These are phyloP conservation scores for Phytophthora cryptogea DNA, from an alignment of 352 stramenopile species.

Conservation along the genomic window DNA sequence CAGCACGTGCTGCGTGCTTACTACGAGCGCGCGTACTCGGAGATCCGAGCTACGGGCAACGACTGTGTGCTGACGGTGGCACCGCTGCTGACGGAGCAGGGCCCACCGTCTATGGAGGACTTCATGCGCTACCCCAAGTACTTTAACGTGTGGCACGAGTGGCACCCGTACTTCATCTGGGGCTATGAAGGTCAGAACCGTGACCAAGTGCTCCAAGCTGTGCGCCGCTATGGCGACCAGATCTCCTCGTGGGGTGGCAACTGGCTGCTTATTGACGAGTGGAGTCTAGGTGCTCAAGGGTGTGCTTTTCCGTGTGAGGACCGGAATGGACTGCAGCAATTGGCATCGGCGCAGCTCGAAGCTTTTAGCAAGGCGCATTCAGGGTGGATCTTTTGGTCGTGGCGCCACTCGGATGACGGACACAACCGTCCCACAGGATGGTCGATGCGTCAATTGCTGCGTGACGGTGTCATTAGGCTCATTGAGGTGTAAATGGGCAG, in stretches of 20 bases:
- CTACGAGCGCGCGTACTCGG: constrained; percentile 73
- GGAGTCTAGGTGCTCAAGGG: constrained; percentile 66
- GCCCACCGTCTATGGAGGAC: constrained; percentile 55
- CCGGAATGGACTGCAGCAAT: constrained; percentile 44
- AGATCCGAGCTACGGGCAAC: constrained; percentile 63
- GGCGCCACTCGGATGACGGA: constrained; percentile 75
- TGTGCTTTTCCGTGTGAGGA: constrained; percentile 66
- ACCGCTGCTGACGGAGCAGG: constrained; percentile 64
- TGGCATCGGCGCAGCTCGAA: constrained; percentile 62
- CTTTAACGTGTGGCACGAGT: constrained; percentile 88
- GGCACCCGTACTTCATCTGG: constrained; percentile 89
- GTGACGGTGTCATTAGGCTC: constrained; percentile 61
- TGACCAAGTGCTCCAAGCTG: constrained; percentile 61
- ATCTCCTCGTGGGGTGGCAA: constrained; percentile 66
- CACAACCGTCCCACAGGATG: constrained; percentile 60
- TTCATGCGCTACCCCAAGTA: constrained; percentile 62
- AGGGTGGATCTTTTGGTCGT: constrained; percentile 90
- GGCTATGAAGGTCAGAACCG: constrained; percentile 69
- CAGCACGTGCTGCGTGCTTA: constrained; percentile 72
- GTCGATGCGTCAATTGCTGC: constrained; percentile 81
- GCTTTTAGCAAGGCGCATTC: constrained; percentile 64
- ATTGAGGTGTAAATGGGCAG: constrained; percentile 22
- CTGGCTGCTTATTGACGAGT: constrained; percentile 84
- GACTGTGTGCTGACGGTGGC: constrained; percentile 77
- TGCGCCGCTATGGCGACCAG: constrained; percentile 59